These are phyloP conservation scores for Sphaerulina musiva DNA, from an alignment of 2,329 filamentous ascomycete species.

Conservation along the genomic window DNA sequence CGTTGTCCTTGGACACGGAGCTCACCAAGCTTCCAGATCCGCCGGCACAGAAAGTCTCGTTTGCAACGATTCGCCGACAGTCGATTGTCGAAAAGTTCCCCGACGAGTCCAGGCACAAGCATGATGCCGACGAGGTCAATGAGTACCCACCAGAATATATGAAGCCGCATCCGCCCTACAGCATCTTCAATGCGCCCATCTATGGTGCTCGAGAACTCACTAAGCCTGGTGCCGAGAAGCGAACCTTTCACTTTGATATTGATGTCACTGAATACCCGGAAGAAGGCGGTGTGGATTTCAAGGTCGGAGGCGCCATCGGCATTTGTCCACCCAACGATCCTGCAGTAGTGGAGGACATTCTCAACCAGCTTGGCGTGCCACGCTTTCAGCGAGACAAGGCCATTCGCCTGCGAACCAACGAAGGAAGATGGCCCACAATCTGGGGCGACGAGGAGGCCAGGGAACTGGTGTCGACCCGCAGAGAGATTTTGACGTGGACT, in stretches of 20 bases:
- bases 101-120: constrained; percentile 38
- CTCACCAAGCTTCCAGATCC: constrained; percentile 66
- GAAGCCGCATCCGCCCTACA: constrained; percentile 87
- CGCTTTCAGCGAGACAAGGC: constrained; percentile 78
- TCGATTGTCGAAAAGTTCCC: constrained; percentile 52
- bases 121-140: constrained; percentile 38
- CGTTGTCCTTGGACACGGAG: constrained; percentile 62
- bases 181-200: constrained; percentile 84
- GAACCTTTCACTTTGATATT: constrained; percentile 94
- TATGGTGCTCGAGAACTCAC: constrained; percentile 82
- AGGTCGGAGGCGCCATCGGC: constrained; percentile 91
- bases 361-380: constrained; percentile 75
- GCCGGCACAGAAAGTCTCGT: constrained; percentile 66
- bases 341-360: constrained; percentile 69
- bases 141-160: constrained; percentile 79
- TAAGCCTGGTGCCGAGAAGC: constrained; percentile 81
- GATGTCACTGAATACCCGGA: constrained; percentile 91
- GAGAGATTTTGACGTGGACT: constrained; percentile 93
- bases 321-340: constrained; percentile 82
- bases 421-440: constrained; percentile 90
- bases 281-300: constrained; percentile 82
- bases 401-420: constrained; percentile 68
- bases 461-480: constrained; percentile 79
- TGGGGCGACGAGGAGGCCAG: constrained; percentile 88
- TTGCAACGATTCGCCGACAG: constrained; percentile 26